Percentiles rank a stretch among this genome's conserved stretches.
These are phyloP conservation scores for Eimeria praecox DNA, from an alignment of 169 alveolate genomes.

Conservation along the genomic window DNA sequence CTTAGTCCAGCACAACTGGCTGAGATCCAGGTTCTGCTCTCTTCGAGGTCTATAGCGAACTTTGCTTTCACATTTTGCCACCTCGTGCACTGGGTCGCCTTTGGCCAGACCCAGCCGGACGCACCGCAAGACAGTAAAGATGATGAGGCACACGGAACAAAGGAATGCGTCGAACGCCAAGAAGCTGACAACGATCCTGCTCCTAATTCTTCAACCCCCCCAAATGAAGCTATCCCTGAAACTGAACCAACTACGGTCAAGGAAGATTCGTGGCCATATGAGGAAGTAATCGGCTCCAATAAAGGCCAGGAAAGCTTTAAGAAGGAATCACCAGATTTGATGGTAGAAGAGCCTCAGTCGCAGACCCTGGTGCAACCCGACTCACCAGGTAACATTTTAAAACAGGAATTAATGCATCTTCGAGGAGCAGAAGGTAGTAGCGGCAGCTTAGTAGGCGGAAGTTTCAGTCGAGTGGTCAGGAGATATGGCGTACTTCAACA, in stretches of 20 bases:
- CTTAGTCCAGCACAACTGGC: conserved; percentile 64
- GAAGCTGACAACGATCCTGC: background rate
- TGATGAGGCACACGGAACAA: background rate
- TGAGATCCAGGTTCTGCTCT: conserved; percentile 60
- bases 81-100: conserved; percentile 67
- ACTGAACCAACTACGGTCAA: background rate
- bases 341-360: background rate
- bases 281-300: background rate
- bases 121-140: background rate
- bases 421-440: background rate
- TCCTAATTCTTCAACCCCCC: background rate
- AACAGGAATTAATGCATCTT: conserved; percentile 22
- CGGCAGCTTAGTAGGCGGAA: background rate
- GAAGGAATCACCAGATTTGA: background rate
- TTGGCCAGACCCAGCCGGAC: conserved; percentile 65
- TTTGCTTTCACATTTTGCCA: conserved; percentile 56
- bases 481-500: background rate
- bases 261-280: background rate
- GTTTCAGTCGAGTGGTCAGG: background rate
- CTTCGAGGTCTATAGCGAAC: conserved; percentile 3
- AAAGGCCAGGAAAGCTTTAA: background rate
- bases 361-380: background rate
- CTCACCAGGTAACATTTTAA: background rate
- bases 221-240: background rate
- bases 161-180: background rate